Base-by-base conservation (phyloP, 352 stramenopile species). In the Blastocystis sp. region DNA sequence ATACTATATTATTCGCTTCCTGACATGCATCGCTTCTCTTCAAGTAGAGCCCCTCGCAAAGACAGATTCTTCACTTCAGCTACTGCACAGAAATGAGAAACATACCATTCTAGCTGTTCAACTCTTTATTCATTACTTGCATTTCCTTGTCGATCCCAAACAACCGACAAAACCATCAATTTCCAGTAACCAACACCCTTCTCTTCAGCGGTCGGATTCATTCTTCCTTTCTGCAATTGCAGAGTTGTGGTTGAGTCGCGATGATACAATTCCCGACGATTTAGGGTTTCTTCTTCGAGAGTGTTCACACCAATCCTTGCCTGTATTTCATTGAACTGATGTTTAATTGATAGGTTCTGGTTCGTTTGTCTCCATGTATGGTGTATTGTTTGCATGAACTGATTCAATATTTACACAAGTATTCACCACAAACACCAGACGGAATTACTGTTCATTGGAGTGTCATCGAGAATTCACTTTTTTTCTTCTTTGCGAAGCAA, bases 401-500 rank as follows among this genome's bases (percentile, higher is more conserved):
- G n/a, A 51, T 69, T 64, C 9, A 7, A 15, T 56, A 48, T 24
- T 37, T 84, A 19, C 42, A 66, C 24, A 27, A 54, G 30, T 15
- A 66, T 27, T 22, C 42, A 48, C 30, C 35, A 15, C n/a, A 69
- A 7, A 35, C n/a, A 48, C 7, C 22, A 5, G 24, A 33, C 13
- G 73, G 73, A 40, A 48, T 44, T 27, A 66, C 42, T 22, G 51
- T 37, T 22, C 22, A 37, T 19, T 53, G 48, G 44, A 44, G 3
- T 35, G 48, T n/a, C 5, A 27, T 84, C 48, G 35, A 58, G 22
- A 19, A 44, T 19, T n/a, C 22, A 0, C 53, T 84, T 24, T 84
- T 84, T 35, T 66, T 44, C 53, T 84, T 84, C 73, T 69, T 84
- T 42, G 73, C 73, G 0, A 66, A 44, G n/a, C 53, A 84, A 27